Base-by-base conservation (phyloP, 306 rosid species). In the Quercus robur region DNA sequence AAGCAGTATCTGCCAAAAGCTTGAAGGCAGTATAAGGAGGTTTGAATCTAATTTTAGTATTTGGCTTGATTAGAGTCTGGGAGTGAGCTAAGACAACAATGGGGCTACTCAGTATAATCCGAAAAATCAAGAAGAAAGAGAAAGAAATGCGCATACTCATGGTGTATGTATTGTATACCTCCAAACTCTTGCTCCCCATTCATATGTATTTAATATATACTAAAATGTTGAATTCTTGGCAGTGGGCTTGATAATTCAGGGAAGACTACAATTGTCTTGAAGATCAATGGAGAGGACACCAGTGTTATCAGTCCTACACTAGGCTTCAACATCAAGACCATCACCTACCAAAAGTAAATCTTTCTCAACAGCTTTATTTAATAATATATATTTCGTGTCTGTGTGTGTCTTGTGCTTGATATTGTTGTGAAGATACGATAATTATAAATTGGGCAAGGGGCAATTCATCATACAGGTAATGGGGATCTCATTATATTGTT, bases 191-290 rank as follows among this genome's bases (percentile, higher is more conserved):
- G 38, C 12, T 21, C 9, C 9, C 12, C n/a, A 73, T 13, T 28
- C 56, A 64, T 28, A 21, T 61, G 49, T 46, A 46, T 59, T 19
- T 12, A 61, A 14, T 6, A 67, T 3, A 21, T 21, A 19, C 70
- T 33, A 5, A 56, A 44, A 12, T 78, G 25, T 56, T 79, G 35
- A 54, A 19, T 80, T 13, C 54, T 79, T 17, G 70, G 80, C 85
- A 94, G 97, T 15, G 98, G 98, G 33, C 91, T 94, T 78, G 98
- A 92, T 81, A 92, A 94, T 87, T 94, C 98, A 1, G 98, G 98
- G 19, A 92, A 92, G 86, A 92, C 98, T 4, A 92, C 98, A 23
- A 92, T 94, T 49, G 98, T 94, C 71, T 73, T 94, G 81, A 94
- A 90, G 90, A 94, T 94, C 58, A 94, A 91, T 46, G 97, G 97